Evolutionary conservation across 2,329 filamentous ascomycete species (phyloP).

Genomic region (Penicillium glabrum): DNA sequence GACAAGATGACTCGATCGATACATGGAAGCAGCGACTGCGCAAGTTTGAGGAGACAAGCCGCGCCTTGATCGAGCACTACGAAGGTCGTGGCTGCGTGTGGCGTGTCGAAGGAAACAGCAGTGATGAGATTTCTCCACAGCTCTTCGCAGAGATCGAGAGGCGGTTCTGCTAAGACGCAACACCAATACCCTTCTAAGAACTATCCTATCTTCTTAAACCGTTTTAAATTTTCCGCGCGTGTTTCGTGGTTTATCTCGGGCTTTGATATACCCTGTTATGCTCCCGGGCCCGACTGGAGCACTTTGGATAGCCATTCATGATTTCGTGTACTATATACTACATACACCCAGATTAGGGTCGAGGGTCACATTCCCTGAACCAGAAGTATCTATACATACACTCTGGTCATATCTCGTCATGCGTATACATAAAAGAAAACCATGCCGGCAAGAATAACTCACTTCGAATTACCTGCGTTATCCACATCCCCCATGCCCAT

Average conservation of each 20-base stretch:
- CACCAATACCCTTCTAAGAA: conserved; percentile 9
- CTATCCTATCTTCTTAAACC: not conserved
- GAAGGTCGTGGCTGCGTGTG: conserved; percentile 78
- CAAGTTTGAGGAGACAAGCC: conserved; percentile 85
- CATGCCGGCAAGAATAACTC: not conserved
- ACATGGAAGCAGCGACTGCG: conserved; percentile 78
- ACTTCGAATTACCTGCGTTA: conserved; percentile 23
- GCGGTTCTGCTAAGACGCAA: conserved; percentile 59
- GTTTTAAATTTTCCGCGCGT: conserved; percentile 5
- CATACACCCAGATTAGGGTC: conserved; percentile 1
- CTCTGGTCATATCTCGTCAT: conserved; percentile 14
- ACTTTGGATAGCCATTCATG: conserved; percentile 15
- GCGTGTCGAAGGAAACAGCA: conserved; percentile 84
- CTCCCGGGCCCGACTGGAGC: conserved; percentile 4
- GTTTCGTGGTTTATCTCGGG: conserved; percentile 5
- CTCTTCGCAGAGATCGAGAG: conserved; percentile 78
- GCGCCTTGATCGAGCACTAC: conserved; percentile 85
- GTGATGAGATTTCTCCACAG: conserved; percentile 93
- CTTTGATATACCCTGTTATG: conserved; percentile 20
- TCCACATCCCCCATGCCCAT: conserved; percentile 47
- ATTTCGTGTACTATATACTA: conserved; percentile 21
- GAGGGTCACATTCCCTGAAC: not conserved
- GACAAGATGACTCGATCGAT: conserved; percentile 81
- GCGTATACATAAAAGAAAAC: conserved; percentile 4
- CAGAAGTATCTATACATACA: conserved; percentile 3